These are phyloP conservation scores for Isabelozyma rhagii DNA, from an alignment of 805 yeast species.

Conservation along the genomic window DNA sequence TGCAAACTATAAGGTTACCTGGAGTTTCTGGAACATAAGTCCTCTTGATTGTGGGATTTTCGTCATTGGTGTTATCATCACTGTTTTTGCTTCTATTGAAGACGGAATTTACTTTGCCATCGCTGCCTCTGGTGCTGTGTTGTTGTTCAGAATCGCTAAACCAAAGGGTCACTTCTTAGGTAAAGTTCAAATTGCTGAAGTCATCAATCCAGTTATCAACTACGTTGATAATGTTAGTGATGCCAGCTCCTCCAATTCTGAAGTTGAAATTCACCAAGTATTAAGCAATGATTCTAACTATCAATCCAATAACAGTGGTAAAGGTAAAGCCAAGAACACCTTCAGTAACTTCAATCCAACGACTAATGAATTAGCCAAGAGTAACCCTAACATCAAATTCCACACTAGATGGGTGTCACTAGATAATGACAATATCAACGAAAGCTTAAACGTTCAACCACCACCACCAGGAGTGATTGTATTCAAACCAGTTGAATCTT, in stretches of 20 bases:
- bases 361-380: slow-evolving; percentile 18
- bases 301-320: slow-evolving; percentile 18
- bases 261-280: slow-evolving; percentile 42
- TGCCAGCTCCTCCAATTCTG: slow-evolving; percentile 8
- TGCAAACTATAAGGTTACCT: slow-evolving; percentile 64
- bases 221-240: slow-evolving; percentile 12
- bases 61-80: slow-evolving; percentile 65
- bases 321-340: slow-evolving; percentile 10
- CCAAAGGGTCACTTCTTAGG: slow-evolving; percentile 86
- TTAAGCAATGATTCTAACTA: slow-evolving; percentile 27
- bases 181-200: slow-evolving; percentile 66
- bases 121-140: slow-evolving; percentile 73
- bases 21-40: slow-evolving; percentile 65
- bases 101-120: slow-evolving; percentile 89
- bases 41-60: slow-evolving; percentile 78
- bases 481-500: slow-evolving; percentile 76
- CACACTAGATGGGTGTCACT: slow-evolving; percentile 72
- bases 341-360: slow-evolving; percentile 8
- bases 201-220: slow-evolving; percentile 56
- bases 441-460: slow-evolving; percentile 54
- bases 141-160: slow-evolving; percentile 71
- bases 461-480: slow-evolving; percentile 93
- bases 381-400: slow-evolving; percentile 38
- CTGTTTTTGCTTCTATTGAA: slow-evolving; percentile 79
- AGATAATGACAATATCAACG: slow-evolving; percentile 48